Conservation (phyloP, 2,329 filamentous ascomycete genomes). For the Exophiala bonariae region DNA sequence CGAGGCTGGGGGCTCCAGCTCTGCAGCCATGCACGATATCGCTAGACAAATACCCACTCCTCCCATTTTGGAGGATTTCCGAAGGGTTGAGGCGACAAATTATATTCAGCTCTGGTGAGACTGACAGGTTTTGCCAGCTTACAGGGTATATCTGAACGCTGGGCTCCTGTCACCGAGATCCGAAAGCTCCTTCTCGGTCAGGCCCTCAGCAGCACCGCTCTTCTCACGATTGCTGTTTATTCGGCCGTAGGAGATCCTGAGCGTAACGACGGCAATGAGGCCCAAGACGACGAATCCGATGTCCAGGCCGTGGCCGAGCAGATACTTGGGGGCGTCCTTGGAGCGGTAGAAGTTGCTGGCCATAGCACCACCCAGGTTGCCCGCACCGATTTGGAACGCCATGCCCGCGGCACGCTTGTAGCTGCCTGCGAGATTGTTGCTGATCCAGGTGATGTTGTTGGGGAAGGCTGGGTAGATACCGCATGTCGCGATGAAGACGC, state of each 20-base stretch:
- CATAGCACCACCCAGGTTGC: conserved; percentile 51
- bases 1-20: too few species aligned
- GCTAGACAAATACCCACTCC: too few species aligned
- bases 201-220: conserved; percentile 41
- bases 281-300: conserved; percentile 51
- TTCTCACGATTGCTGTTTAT: conserved; percentile 61
- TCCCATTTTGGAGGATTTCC: too few species aligned
- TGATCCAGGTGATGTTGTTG: conserved; percentile 56
- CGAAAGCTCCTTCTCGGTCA: conserved; percentile 56
- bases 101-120: too few species aligned
- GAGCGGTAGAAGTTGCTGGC: conserved; percentile 69
- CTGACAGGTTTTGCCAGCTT: too few species aligned
- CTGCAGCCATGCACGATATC: too few species aligned
- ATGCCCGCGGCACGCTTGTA: conserved; percentile 60
- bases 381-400: conserved; percentile 62
- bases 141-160: conserved; percentile 63
- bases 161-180: conserved; percentile 61
- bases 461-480: conserved; percentile 51
- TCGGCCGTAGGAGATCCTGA: conserved; percentile 53
- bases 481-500: conserved; percentile 48
- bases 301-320: conserved; percentile 53
- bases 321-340: conserved; percentile 50
- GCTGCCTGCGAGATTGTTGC: conserved; percentile 59
- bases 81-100: too few species aligned
- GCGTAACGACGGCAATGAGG: conserved; percentile 43